A percentile compares a stretch with the other conserved stretches of the same genome.
Evolutionary conservation across 805 yeast genomes (phyloP).

Genomic region (Sugiyamaella mastotermitis): DNA sequence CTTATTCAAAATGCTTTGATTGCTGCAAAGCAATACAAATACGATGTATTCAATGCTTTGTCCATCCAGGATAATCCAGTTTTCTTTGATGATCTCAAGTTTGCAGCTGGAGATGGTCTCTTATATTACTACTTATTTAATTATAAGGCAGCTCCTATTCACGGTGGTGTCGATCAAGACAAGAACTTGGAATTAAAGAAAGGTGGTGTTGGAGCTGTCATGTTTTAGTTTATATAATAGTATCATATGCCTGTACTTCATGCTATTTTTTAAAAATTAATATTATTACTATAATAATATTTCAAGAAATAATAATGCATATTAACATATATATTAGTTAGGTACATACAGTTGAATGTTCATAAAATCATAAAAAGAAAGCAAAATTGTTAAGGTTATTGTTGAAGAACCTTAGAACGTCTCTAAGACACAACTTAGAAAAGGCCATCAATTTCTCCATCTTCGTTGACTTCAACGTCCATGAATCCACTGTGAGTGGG

Average conservation of each 20-base stretch:
- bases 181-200: conserved; percentile 50
- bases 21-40: conserved; percentile 56
- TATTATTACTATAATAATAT: too few relatives aligned
- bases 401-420: too few relatives aligned
- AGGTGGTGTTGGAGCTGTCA: conserved; percentile 87
- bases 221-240: conserved; percentile 58
- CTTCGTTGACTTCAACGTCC: conserved; percentile 90
- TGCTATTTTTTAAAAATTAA: too few relatives aligned
- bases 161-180: conserved; percentile 68
- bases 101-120: conserved; percentile 91
- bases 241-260: too few relatives aligned
- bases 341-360: too few relatives aligned
- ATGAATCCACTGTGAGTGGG: conserved; percentile 95
- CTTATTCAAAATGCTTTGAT: conserved; percentile 72
- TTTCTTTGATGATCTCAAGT: conserved; percentile 75
- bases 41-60: conserved; percentile 92
- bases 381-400: too few relatives aligned
- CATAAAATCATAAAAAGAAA: too few relatives aligned
- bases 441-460: conserved; percentile 90
- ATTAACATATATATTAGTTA: too few relatives aligned
- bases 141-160: conserved; percentile 72
- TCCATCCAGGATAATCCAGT: conserved; percentile 84
- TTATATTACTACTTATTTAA: conserved; percentile 89
- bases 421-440: conserved; percentile 48
- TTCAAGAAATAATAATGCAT: too few relatives aligned